Evolutionary conservation across 2,329 filamentous ascomycete genomes (phyloP).

Genomic region (Zymoseptoria ardabiliae): DNA sequence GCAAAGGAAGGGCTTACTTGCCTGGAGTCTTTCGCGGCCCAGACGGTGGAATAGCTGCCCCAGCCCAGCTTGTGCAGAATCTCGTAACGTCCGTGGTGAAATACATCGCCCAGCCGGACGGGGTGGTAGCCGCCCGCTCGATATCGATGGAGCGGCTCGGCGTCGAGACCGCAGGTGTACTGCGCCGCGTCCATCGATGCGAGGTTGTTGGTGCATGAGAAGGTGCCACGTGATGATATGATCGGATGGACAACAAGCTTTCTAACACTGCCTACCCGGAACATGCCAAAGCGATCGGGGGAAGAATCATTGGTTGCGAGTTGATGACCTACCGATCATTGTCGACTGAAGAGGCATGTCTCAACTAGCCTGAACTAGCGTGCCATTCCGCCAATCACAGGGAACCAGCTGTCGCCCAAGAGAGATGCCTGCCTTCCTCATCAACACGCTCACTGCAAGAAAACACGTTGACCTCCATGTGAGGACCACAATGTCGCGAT

Average conservation of each 20-base stretch:
- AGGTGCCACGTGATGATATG: neutral
- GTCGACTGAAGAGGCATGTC: neutral
- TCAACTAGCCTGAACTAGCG: neutral
- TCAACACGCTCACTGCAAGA: too few species aligned
- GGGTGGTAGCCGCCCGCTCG: neutral
- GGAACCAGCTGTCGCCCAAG: too few species aligned
- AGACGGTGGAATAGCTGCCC: slow-evolving; percentile 6
- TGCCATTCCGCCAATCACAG: too few species aligned
- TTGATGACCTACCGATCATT: neutral
- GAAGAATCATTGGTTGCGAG: neutral
- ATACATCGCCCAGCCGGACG: neutral
- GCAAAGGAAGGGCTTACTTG: neutral
- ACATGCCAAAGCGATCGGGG: neutral
- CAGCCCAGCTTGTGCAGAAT: slow-evolving; percentile 7
- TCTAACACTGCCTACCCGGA: neutral
- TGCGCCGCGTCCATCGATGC: neutral
- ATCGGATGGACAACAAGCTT: neutral
- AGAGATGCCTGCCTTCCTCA: too few species aligned
- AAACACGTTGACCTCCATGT: too few species aligned
- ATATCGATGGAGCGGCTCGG: neutral
- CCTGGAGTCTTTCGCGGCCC: slow-evolving; percentile 2
- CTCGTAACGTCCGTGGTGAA: slow-evolving; percentile 1
- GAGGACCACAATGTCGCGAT: too few species aligned
- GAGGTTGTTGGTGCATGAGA: neutral
- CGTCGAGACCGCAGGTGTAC: neutral